A percentile compares a stretch with the other conserved stretches of the same genome.
Conservation (phyloP, 352 stramenopile species). For the Phytophthora pseudosyringae region DNA sequence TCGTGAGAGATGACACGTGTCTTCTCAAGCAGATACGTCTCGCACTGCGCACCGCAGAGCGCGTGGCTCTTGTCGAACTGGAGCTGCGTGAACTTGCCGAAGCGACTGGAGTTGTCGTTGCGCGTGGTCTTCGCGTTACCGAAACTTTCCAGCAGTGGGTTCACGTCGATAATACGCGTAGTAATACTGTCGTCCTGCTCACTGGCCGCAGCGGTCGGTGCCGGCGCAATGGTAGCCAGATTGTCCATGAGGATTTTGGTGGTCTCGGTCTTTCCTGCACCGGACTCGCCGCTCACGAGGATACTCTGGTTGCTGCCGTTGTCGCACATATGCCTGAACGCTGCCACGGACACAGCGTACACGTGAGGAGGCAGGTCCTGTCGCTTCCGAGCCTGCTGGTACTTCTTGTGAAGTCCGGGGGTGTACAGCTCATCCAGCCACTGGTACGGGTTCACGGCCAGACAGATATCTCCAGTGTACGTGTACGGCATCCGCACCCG, state of each 20-base stretch:
- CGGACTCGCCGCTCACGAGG: conserved; percentile 86
- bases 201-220: conserved; percentile 8
- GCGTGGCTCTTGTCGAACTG: conserved; percentile 88
- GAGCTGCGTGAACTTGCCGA: conserved; percentile 98
- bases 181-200: conserved; percentile 53
- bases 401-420: conserved; percentile 67
- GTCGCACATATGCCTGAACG: conserved; percentile 71
- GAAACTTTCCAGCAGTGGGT: conserved; percentile 98
- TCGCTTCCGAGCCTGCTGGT: conserved; percentile 52
- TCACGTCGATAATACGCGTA: conserved; percentile 95
- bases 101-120: conserved; percentile 97
- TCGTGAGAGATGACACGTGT: conserved; percentile 94
- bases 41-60: conserved; percentile 89
- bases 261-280: conserved; percentile 94
- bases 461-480: conserved; percentile 95
- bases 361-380: conserved; percentile 72
- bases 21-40: conserved; percentile 97
- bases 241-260: conserved; percentile 93
- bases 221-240: conserved; percentile 74
- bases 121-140: conserved; percentile 97
- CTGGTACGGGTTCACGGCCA: conserved; percentile 97
- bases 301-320: conserved; percentile 80
- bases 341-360: conserved; percentile 72
- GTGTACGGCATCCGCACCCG: conserved; percentile 92
- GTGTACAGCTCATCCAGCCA: conserved; percentile 87